Conservation (phyloP, 768 basidiomycete genomes). For the Mycena floridula region DNA sequence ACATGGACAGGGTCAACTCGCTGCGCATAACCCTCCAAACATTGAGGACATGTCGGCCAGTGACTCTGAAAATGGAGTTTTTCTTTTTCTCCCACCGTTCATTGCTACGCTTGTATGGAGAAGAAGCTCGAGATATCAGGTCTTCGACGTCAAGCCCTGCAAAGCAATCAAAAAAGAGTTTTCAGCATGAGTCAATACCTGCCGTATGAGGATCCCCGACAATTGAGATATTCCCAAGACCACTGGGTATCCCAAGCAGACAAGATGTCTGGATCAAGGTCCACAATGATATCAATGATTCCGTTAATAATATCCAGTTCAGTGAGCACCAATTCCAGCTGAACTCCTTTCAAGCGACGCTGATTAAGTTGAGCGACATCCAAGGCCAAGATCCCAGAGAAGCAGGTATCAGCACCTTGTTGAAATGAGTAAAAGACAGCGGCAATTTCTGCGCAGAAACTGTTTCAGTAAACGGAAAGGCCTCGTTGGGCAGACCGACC, state of each 20-base stretch:
- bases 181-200: neutral
- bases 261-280: slow-evolving; percentile 87
- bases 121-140: slow-evolving; percentile 69
- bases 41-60: slow-evolving; percentile 89
- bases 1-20: slow-evolving; percentile 70
- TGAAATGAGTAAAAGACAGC: slow-evolving; percentile 76
- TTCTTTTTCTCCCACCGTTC: slow-evolving; percentile 72
- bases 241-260: slow-evolving; percentile 90
- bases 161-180: neutral
- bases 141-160: slow-evolving; percentile 70
- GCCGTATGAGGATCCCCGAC: slow-evolving; percentile 63
- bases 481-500: slow-evolving; percentile 1
- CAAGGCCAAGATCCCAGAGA: slow-evolving; percentile 51
- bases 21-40: slow-evolving; percentile 89
- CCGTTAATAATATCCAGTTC: slow-evolving; percentile 82
- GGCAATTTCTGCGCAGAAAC: slow-evolving; percentile 34
- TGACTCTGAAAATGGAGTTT: slow-evolving; percentile 76
- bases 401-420: slow-evolving; percentile 31
- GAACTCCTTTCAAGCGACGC: neutral
- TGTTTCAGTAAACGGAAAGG: neutral
- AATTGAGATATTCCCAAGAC: slow-evolving; percentile 82
- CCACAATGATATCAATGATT: slow-evolving; percentile 64
- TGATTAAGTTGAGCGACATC: slow-evolving; percentile 29
- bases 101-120: slow-evolving; percentile 27
- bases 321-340: too few relatives aligned